A percentile compares a stretch with the other conserved stretches of the same genome.
phyloP scores from a whole-genome alignment of 306 rosid genomes.

The Gillenia trifoliata region DNA sequence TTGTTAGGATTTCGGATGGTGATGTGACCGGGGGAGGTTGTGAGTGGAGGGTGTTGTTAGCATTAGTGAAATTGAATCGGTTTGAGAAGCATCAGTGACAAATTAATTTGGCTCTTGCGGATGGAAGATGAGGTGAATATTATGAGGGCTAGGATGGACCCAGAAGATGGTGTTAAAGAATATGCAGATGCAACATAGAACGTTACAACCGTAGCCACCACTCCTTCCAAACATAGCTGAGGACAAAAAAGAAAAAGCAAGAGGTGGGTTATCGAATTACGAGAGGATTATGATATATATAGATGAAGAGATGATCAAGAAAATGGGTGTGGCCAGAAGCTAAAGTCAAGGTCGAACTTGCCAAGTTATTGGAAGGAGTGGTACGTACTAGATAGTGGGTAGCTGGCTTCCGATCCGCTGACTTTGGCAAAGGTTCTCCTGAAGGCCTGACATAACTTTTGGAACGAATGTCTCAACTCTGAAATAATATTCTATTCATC shows the following conservation, averaged over 20 bases:
- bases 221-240: background rate
- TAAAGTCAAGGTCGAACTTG: too few relatives aligned
- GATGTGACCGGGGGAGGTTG: background rate
- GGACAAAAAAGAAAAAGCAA: too few relatives aligned
- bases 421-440: too few relatives aligned
- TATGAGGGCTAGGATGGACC: background rate
- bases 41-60: slow-evolving; percentile 2
- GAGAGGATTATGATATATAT: too few relatives aligned
- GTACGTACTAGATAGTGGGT: too few relatives aligned
- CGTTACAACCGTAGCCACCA: background rate
- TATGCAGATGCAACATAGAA: background rate
- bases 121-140: background rate
- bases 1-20: slow-evolving; percentile 47
- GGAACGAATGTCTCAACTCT: background rate
- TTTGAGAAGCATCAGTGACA: background rate
- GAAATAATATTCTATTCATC: too few relatives aligned
- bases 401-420: too few relatives aligned
- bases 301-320: too few relatives aligned
- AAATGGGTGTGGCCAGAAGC: too few relatives aligned
- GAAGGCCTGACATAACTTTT: too few relatives aligned
- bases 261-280: too few relatives aligned
- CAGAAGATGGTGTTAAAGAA: background rate
- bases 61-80: background rate
- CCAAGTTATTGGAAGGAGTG: too few relatives aligned
- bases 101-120: background rate